Evolutionary conservation across 108 stramenopile species (phyloP).

Genomic region (Schizochytrium sp.): DNA sequence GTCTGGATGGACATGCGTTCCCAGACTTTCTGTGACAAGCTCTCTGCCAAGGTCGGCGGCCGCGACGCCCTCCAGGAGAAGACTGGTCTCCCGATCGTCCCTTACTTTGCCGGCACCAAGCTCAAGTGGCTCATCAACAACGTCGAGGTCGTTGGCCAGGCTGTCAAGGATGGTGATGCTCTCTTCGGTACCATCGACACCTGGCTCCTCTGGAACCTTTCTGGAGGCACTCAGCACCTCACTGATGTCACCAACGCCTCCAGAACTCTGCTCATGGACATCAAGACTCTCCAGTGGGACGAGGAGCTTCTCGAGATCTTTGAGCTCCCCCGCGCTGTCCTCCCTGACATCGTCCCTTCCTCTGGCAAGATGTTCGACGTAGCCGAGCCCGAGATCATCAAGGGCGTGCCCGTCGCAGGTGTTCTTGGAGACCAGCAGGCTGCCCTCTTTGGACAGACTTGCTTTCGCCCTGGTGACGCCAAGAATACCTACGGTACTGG

Average conservation of each 20-base stretch:
- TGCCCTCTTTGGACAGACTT: slow-evolving; percentile 93
- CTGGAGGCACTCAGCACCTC: slow-evolving; percentile 82
- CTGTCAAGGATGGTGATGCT: slow-evolving; percentile 68
- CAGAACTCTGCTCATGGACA: slow-evolving; percentile 92
- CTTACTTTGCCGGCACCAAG: slow-evolving; percentile 97
- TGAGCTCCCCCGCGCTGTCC: slow-evolving; percentile 63
- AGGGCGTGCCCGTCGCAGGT: slow-evolving; percentile 83
- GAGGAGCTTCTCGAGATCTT: slow-evolving; percentile 79
- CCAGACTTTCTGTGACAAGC: slow-evolving; percentile 79
- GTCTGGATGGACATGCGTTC: slow-evolving; percentile 97
- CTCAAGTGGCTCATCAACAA: slow-evolving; percentile 93
- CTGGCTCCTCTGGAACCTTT: slow-evolving; percentile 91
- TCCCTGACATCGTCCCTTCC: slow-evolving; percentile 57
- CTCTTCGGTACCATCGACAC: slow-evolving; percentile 96
- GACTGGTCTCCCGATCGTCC: slow-evolving; percentile 93
- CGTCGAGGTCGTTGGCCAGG: slow-evolving; percentile 78
- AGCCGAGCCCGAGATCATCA: slow-evolving; percentile 63
- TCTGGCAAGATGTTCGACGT: slow-evolving; percentile 62
- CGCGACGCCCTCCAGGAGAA: slow-evolving; percentile 82
- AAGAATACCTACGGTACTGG: slow-evolving; percentile 99
- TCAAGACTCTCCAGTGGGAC: slow-evolving; percentile 88
- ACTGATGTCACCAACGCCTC: slow-evolving; percentile 96
- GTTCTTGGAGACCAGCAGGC: slow-evolving; percentile 97
- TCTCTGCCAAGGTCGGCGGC: slow-evolving; percentile 78
- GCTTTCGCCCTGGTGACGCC: slow-evolving; percentile 88